A percentile compares a stretch with the other conserved stretches of the same genome.
phyloP scores from a whole-genome alignment of 352 stramenopile species.

The Saprolegnia parasitica region DNA sequence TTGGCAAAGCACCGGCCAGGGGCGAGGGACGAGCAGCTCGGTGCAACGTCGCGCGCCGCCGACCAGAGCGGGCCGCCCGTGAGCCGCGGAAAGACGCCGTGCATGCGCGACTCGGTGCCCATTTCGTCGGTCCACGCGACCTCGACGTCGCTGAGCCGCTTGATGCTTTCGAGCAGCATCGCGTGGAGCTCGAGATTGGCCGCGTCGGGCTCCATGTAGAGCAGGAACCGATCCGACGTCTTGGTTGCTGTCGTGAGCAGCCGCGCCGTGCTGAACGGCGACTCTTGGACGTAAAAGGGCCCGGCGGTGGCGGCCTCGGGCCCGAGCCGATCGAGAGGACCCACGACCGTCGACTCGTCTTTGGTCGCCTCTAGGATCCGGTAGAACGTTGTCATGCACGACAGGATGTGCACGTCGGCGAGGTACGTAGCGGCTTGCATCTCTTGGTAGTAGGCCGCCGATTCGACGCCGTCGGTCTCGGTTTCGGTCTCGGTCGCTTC shows the following conservation, averaged over 20 bases:
- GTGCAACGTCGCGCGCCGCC: slow-evolving; percentile 38
- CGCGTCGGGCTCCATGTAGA: slow-evolving; percentile 60
- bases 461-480: neutral
- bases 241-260: slow-evolving; percentile 59
- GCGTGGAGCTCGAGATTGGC: slow-evolving; percentile 81
- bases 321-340: neutral
- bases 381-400: slow-evolving; percentile 79
- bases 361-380: slow-evolving; percentile 36
- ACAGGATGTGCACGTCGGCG: slow-evolving; percentile 51
- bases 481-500: neutral
- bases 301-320: neutral
- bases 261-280: slow-evolving; percentile 79
- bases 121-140: slow-evolving; percentile 78
- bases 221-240: slow-evolving; percentile 76
- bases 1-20: slow-evolving; percentile 85
- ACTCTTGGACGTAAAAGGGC: slow-evolving; percentile 27
- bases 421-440: slow-evolving; percentile 19
- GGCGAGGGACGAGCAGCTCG: slow-evolving; percentile 40
- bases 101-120: slow-evolving; percentile 37
- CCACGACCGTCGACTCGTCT: neutral
- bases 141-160: slow-evolving; percentile 76
- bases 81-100: slow-evolving; percentile 3
- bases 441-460: slow-evolving; percentile 13
- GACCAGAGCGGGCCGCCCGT: slow-evolving; percentile 57
- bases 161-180: slow-evolving; percentile 77